Evolutionary conservation across 2,329 filamentous ascomycete genomes (phyloP).

Genomic region (Sporothrix inflata): DNA sequence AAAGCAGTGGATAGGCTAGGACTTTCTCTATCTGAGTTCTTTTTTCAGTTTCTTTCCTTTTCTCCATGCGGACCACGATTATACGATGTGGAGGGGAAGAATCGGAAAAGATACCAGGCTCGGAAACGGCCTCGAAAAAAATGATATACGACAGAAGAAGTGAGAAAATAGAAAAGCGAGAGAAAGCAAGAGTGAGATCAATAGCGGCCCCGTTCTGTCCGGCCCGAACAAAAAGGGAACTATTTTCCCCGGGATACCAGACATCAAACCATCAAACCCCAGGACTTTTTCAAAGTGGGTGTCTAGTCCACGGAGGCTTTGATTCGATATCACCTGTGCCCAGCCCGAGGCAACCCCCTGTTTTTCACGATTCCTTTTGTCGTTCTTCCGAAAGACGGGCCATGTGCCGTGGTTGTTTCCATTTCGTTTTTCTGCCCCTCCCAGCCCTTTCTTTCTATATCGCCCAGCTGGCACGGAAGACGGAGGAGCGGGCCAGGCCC

Average conservation of each 20-base stretch:
- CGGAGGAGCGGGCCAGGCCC: slow-evolving; percentile 5
- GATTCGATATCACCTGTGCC: not conserved
- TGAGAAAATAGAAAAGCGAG: not conserved
- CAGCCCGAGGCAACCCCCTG: not conserved
- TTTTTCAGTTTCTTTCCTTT: not conserved
- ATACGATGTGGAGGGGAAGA: not conserved
- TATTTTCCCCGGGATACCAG: slow-evolving; percentile 8
- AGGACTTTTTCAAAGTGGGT: not conserved
- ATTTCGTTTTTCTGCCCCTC: not conserved
- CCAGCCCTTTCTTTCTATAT: not conserved
- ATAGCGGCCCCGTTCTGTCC: slow-evolving; percentile 14
- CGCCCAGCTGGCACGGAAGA: not conserved
- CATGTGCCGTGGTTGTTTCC: slow-evolving; percentile 9
- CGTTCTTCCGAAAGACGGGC: not conserved
- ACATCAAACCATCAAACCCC: not conserved
- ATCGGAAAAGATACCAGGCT: slow-evolving; percentile 7
- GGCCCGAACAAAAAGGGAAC: not conserved
- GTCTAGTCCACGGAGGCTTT: not conserved
- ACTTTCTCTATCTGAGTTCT: not conserved
- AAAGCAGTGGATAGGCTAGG: not conserved
- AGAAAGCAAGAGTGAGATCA: not conserved
- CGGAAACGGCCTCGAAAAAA: not conserved
- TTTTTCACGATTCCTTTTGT: not conserved
- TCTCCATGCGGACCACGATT: not conserved
- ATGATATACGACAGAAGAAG: slow-evolving; percentile 19